Conservation (phyloP, 257 asterid species). For the Ocimum tenuiflorum region DNA sequence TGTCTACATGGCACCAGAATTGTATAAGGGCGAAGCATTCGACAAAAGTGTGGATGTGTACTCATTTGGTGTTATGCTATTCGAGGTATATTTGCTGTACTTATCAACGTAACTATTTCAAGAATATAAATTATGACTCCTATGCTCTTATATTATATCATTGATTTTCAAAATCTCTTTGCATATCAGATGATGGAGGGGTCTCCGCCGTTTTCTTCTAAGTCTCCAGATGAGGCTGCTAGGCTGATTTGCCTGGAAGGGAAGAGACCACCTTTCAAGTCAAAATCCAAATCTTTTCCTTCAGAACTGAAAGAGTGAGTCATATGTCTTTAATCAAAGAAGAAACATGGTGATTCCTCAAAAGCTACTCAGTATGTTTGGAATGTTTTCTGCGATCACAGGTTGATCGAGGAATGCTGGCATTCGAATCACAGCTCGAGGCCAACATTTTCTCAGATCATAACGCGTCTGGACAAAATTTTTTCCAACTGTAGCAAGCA, state of each 20-base stretch:
- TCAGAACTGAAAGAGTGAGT: conserved; percentile 79
- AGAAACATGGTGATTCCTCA: neutral
- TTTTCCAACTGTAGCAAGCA: conserved; percentile 61
- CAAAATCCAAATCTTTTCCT: conserved; percentile 69
- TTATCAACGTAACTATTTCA: no score
- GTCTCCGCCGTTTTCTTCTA: conserved; percentile 65
- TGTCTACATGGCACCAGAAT: conserved; percentile 76
- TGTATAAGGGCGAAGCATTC: conserved; percentile 55
- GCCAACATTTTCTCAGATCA: conserved; percentile 74
- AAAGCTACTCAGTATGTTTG: no score
- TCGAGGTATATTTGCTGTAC: no score
- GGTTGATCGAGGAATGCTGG: conserved; percentile 97
- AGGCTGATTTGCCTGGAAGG: conserved; percentile 60
- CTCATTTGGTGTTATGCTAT: conserved; percentile 74
- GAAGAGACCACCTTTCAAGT: conserved; percentile 78
- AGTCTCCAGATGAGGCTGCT: conserved; percentile 62
- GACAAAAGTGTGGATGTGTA: conserved; percentile 84
- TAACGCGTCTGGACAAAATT: conserved; percentile 61
- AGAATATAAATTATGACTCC: no score
- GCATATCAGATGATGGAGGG: conserved; percentile 98
- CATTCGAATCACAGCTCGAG: conserved; percentile 44
- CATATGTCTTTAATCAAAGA: neutral
- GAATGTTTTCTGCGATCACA: conserved; percentile 17
- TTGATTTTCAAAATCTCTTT: no score
- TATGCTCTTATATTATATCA: no score